phyloP scores from a whole-genome alignment of 2,329 filamentous ascomycete species.

The Fusarium nygamai region DNA sequence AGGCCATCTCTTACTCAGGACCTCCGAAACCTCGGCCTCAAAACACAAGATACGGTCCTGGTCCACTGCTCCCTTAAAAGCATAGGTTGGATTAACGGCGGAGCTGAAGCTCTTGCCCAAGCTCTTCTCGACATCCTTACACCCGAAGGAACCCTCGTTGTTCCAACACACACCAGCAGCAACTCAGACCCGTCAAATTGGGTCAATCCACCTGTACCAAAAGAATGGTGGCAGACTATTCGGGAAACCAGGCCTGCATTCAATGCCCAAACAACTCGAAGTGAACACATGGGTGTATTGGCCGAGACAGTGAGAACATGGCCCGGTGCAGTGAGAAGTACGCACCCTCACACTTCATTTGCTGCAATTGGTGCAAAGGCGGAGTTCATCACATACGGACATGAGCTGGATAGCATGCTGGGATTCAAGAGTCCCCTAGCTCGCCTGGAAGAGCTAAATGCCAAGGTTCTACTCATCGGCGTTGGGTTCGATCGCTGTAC shows the following conservation, averaged over 20 bases:
- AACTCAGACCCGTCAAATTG: constrained; percentile 1
- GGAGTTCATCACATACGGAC: neutral
- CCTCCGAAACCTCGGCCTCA: neutral
- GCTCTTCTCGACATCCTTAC: neutral
- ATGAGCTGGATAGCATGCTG: neutral
- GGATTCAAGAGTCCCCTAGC: neutral
- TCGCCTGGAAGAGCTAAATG: neutral
- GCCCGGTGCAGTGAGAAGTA: neutral
- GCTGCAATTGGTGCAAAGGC: neutral
- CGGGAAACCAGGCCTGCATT: neutral
- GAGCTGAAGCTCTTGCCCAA: neutral
- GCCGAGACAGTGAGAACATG: neutral
- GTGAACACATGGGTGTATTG: neutral
- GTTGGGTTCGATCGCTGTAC: neutral
- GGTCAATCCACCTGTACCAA: neutral
- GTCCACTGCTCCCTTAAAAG: neutral
- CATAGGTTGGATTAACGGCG: constrained; percentile 1
- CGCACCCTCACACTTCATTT: constrained; percentile 2
- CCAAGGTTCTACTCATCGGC: neutral
- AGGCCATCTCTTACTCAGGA: neutral
- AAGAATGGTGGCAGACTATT: constrained; percentile 2
- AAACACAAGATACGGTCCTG: neutral
- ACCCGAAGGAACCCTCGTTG: neutral
- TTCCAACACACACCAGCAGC: constrained; percentile 4
- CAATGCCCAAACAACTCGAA: neutral